Conservation (phyloP, 768 basidiomycete genomes). For the Cystobasidium onofrii region DNA sequence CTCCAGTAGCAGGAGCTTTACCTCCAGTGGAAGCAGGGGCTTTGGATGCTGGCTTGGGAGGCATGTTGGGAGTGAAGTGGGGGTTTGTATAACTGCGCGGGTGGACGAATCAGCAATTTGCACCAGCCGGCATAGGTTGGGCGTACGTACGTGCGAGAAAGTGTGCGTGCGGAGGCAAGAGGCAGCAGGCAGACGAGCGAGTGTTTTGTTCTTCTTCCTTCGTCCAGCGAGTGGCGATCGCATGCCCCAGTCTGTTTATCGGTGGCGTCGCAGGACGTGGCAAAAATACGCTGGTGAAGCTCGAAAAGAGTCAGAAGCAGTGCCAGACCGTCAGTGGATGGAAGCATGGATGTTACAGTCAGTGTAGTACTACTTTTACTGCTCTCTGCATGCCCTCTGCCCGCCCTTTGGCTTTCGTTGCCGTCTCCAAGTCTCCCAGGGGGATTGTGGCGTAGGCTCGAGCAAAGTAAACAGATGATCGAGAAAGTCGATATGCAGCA, state of each 20-base stretch:
- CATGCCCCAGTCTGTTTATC: too few relatives aligned
- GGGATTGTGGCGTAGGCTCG: background rate
- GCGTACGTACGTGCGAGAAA: conserved; percentile 30
- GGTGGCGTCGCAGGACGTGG: too few relatives aligned
- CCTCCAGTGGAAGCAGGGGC: conserved; percentile 45
- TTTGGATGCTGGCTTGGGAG: conserved; percentile 45
- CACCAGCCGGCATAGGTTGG: too few relatives aligned
- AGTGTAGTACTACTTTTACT: too few relatives aligned
- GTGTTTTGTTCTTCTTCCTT: background rate
- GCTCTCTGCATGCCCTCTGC: too few relatives aligned
- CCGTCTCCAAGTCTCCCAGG: too few relatives aligned
- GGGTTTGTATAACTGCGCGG: conserved; percentile 19
- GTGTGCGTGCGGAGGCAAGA: conserved; percentile 29
- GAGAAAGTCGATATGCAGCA: background rate
- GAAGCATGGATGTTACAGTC: too few relatives aligned
- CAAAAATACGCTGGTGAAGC: too few relatives aligned
- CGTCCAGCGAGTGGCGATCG: background rate
- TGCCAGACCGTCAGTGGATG: too few relatives aligned
- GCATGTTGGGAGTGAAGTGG: conserved; percentile 48
- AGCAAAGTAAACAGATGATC: background rate
- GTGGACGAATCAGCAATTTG: too few relatives aligned
- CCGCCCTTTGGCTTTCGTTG: too few relatives aligned
- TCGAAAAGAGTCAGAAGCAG: too few relatives aligned
- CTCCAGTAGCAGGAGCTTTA: conserved; percentile 52
- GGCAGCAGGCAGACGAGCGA: conserved; percentile 18